Conservation (phyloP, 2,329 filamentous ascomycete species). For the Fusarium protoensiforme region DNA sequence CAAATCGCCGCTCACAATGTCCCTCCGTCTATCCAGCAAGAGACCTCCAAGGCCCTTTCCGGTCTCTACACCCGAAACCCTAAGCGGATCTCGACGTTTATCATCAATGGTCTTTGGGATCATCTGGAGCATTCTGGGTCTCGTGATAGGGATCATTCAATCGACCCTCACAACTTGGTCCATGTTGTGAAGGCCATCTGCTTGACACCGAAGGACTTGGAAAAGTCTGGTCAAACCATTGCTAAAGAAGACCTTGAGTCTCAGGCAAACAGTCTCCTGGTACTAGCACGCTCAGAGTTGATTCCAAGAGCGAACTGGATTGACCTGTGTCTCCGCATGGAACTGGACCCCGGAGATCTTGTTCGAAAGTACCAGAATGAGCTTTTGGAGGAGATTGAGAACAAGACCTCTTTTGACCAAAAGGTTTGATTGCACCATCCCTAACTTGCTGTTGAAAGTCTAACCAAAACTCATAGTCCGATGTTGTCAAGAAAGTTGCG, state of each 20-base stretch:
- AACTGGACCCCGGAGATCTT: slow-evolving; percentile 84
- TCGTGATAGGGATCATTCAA: slow-evolving; percentile 83
- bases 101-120: slow-evolving; percentile 81
- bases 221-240: slow-evolving; percentile 55
- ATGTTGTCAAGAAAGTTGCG: slow-evolving; percentile 72
- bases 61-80: slow-evolving; percentile 72
- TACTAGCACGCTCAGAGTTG: slow-evolving; percentile 81
- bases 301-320: slow-evolving; percentile 89
- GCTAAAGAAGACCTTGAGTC: slow-evolving; percentile 65
- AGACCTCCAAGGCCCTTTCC: slow-evolving; percentile 71
- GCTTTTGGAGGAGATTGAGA: slow-evolving; percentile 75
- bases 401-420: slow-evolving; percentile 59
- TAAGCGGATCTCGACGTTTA: slow-evolving; percentile 66
- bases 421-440: slow-evolving; percentile 58
- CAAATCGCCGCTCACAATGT: slow-evolving; percentile 73
- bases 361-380: slow-evolving; percentile 71
- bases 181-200: slow-evolving; percentile 72
- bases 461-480: slow-evolving; percentile 40
- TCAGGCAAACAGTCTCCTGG: slow-evolving; percentile 81
- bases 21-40: slow-evolving; percentile 71
- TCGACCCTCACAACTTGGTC: slow-evolving; percentile 72
- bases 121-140: slow-evolving; percentile 76
- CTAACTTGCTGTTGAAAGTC: neutral
- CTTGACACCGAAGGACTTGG: slow-evolving; percentile 62
- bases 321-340: slow-evolving; percentile 81